phyloP scores from a whole-genome alignment of 2,329 filamentous ascomycete species.

The Ceratocystis colombiana region DNA sequence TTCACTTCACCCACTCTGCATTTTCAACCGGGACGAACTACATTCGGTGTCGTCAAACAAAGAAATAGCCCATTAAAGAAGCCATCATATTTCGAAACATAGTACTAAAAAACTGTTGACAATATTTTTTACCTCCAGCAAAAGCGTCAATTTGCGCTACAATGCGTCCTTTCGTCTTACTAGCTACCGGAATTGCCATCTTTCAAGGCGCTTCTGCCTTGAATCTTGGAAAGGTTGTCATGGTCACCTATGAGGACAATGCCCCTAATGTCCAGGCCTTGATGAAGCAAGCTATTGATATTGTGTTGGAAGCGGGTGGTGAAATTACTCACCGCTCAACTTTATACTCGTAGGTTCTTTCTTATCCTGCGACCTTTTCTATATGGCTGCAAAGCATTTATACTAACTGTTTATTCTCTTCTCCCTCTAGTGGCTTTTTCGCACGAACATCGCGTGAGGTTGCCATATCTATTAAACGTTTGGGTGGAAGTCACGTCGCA shows the following conservation, averaged over 20 bases:
- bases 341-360: conserved; percentile 51
- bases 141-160: conserved; percentile 28
- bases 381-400: not conserved
- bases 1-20: not conserved
- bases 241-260: conserved; percentile 66
- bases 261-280: conserved; percentile 54
- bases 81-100: not conserved
- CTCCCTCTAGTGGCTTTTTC: conserved; percentile 57
- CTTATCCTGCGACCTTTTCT: not conserved
- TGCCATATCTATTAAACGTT: conserved; percentile 55
- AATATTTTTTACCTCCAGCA: not conserved
- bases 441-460: conserved; percentile 60
- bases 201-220: conserved; percentile 51
- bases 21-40: not conserved
- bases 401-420: conserved; percentile 28
- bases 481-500: conserved; percentile 42
- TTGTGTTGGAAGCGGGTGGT: conserved; percentile 60
- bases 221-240: conserved; percentile 61
- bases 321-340: conserved; percentile 69
- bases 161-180: conserved; percentile 54
- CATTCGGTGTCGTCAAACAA: not conserved
- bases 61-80: too few species aligned
- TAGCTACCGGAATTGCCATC: conserved; percentile 48
- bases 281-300: conserved; percentile 59
- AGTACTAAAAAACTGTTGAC: not conserved